These are phyloP conservation scores for Leishmania turanica DNA, from an alignment of 208 protist genomes.

Conservation along the genomic window DNA sequence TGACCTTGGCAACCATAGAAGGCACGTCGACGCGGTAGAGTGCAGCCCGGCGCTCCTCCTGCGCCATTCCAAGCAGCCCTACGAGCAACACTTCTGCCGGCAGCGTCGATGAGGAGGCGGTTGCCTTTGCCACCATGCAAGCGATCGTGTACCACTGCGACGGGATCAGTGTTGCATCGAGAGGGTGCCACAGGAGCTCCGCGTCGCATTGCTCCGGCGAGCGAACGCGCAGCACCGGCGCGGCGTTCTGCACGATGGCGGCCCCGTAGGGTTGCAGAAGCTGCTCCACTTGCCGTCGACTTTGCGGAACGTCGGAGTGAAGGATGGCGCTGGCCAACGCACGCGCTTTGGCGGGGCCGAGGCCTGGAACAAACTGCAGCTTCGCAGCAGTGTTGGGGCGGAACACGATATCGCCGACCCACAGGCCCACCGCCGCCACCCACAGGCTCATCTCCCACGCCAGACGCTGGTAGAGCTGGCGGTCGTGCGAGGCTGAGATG, in stretches of 20 bases:
- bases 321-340: constrained; percentile 40
- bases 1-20: constrained; percentile 7
- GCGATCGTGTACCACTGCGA: constrained; percentile 48
- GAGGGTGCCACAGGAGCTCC: constrained; percentile 49
- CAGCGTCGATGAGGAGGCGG: not conserved
- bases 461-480: constrained; percentile 61
- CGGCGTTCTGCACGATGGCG: constrained; percentile 55
- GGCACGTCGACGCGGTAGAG: constrained; percentile 31
- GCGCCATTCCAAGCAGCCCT: constrained; percentile 26
- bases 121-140: constrained; percentile 16
- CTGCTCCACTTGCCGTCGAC: constrained; percentile 35
- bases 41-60: constrained; percentile 37
- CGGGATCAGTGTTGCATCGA: constrained; percentile 82
- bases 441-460: constrained; percentile 88
- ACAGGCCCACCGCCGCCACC: constrained; percentile 62
- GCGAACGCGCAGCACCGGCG: constrained; percentile 45
- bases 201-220: constrained; percentile 20
- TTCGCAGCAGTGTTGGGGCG: constrained; percentile 49
- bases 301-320: constrained; percentile 30
- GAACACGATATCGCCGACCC: constrained; percentile 59
- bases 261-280: constrained; percentile 54
- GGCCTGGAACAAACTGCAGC: constrained; percentile 85
- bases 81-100: constrained; percentile 23
- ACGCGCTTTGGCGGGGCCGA: constrained; percentile 59
- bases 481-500: constrained; percentile 42